These are phyloP conservation scores for Mangifera indica DNA, from an alignment of 345 rosid genomes.

Conservation along the genomic window DNA sequence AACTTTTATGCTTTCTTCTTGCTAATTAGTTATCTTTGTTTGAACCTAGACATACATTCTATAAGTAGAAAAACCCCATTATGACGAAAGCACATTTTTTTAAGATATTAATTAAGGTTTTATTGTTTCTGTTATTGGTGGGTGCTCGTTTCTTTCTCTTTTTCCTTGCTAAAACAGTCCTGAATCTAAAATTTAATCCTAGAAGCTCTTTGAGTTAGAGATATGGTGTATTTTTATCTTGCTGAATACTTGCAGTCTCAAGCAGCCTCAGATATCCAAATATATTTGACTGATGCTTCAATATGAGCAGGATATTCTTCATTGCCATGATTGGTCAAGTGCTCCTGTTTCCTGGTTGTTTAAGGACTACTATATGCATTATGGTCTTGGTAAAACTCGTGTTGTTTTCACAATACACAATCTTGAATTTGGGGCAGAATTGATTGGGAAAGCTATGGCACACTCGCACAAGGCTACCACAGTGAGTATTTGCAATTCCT, in stretches of 20 bases:
- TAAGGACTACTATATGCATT: constrained; percentile 74
- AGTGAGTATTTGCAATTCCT: constrained; percentile 36
- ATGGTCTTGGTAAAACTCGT: constrained; percentile 77
- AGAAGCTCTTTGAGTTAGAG: background rate
- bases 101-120: no score
- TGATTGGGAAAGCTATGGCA: constrained; percentile 80
- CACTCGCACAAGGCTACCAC: constrained; percentile 88
- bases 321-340: constrained; percentile 97
- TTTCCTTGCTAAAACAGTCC: background rate
- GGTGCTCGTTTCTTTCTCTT: background rate
- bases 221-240: background rate
- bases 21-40: background rate
- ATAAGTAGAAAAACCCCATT: background rate
- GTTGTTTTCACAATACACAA: constrained; percentile 91
- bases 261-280: background rate
- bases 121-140: background rate
- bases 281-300: constrained; percentile 18
- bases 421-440: constrained; percentile 74
- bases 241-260: background rate
- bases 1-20: background rate
- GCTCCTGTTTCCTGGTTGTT: constrained; percentile 87
- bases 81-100: no score
- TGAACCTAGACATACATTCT: background rate
- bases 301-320: constrained; percentile 81
- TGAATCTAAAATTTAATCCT: background rate